These are phyloP conservation scores for Ophiostoma sp. DNA, from an alignment of 2,329 filamentous ascomycete genomes.

Conservation along the genomic window DNA sequence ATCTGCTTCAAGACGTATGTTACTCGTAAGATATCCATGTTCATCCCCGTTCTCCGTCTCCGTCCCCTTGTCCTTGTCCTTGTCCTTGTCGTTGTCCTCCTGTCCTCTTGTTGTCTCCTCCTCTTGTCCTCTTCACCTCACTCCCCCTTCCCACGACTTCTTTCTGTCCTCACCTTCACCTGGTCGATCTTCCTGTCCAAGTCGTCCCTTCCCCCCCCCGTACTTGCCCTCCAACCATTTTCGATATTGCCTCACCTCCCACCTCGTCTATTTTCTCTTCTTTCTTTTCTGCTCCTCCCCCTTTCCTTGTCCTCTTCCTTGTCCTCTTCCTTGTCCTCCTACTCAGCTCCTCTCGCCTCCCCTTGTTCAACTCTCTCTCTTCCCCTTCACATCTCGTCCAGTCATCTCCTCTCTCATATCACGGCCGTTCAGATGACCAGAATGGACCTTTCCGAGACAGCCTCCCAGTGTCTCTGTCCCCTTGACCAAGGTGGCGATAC, in stretches of 20 bases:
- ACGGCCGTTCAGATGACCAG: not conserved
- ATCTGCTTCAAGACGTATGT: not conserved
- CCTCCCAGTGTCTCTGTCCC: constrained; percentile 24
- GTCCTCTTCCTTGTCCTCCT: not conserved
- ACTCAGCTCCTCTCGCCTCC: constrained; percentile 1
- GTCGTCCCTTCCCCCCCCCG: not conserved
- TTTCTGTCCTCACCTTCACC: not conserved
- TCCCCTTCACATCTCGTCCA: not conserved
- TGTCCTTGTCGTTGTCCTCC: not conserved
- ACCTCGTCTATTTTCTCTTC: not conserved
- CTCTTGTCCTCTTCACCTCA: not conserved
- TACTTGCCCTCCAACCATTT: not conserved
- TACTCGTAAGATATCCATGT: not conserved
- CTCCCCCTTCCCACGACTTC: not conserved
- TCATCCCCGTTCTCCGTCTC: not conserved
- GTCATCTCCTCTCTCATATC: not conserved
- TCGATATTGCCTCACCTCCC: not conserved
- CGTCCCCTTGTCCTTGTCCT: not conserved
- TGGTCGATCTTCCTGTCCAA: not conserved
- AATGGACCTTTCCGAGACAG: constrained; percentile 25
- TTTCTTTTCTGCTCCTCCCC: not conserved
- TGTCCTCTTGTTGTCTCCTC: not conserved
- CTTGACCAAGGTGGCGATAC: not conserved
- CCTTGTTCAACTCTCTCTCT: not conserved
- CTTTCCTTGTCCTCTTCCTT: not conserved